A percentile compares a stretch with the other conserved stretches of the same genome.
These are phyloP conservation scores for Eutypa lata DNA, from an alignment of 2,329 filamentous ascomycete species.

Conservation along the genomic window DNA sequence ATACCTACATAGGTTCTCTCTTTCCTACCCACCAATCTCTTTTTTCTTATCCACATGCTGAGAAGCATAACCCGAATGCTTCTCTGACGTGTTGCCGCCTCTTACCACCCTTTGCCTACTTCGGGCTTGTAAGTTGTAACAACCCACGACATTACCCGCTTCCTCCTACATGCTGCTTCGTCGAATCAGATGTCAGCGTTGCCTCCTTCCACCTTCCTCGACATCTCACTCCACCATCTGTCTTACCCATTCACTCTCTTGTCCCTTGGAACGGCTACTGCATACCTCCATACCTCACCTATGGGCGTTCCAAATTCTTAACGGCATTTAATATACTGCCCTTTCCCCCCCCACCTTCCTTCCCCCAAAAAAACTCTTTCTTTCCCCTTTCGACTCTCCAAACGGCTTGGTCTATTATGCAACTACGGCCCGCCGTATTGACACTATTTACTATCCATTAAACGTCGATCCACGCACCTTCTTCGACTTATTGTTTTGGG, in stretches of 20 bases:
- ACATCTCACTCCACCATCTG: conserved; percentile 20
- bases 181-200: conserved; percentile 5
- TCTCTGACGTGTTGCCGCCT: conserved; percentile 34
- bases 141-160: conserved; percentile 28
- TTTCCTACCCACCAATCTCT: conserved; percentile 25
- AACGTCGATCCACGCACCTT: conserved; percentile 13
- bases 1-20: conserved; percentile 9
- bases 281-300: conserved; percentile 14
- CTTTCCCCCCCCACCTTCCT: conserved; percentile 42
- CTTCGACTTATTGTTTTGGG: conserved; percentile 15
- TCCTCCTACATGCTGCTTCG: background rate
- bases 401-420: conserved; percentile 37
- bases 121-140: conserved; percentile 29
- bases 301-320: conserved; percentile 1
- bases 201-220: conserved; percentile 3
- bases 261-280: conserved; percentile 19
- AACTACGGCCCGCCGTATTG: conserved; percentile 27
- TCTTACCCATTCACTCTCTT: conserved; percentile 20
- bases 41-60: conserved; percentile 22
- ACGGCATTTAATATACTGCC: conserved; percentile 26
- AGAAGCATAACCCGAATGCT: conserved; percentile 28
- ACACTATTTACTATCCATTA: conserved; percentile 14
- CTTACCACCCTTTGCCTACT: conserved; percentile 28
- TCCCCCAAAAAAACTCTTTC: conserved; percentile 25
- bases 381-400: conserved; percentile 43